phyloP scores from a whole-genome alignment of 495 filamentous ascomycete species.

The Daldinia grandis region DNA sequence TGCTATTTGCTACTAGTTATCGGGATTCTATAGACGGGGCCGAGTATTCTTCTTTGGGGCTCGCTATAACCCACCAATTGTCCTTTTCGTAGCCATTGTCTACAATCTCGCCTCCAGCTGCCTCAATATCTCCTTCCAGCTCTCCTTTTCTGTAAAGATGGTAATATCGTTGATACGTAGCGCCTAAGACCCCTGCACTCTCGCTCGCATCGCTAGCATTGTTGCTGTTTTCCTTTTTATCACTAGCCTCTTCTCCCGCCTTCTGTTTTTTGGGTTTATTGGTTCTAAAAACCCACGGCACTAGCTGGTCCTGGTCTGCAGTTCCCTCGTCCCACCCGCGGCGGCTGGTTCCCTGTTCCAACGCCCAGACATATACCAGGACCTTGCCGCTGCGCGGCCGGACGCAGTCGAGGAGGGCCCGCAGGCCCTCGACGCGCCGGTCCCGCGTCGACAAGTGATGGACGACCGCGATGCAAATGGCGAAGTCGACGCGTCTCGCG shows the following conservation, averaged over 20 bases:
- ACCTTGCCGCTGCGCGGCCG: slow-evolving; percentile 65
- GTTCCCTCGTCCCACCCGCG: slow-evolving; percentile 86
- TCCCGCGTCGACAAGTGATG: slow-evolving; percentile 90
- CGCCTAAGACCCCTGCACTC: slow-evolving; percentile 42
- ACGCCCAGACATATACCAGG: slow-evolving; percentile 94
- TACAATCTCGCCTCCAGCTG: slow-evolving; percentile 78
- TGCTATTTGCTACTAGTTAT: slow-evolving; percentile 36
- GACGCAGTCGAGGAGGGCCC: slow-evolving; percentile 74
- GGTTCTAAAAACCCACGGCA: slow-evolving; percentile 86
- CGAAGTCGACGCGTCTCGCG: slow-evolving; percentile 82
- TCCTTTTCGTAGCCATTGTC: slow-evolving; percentile 94
- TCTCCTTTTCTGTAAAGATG: slow-evolving; percentile 91
- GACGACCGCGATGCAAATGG: slow-evolving; percentile 91
- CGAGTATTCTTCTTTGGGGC: slow-evolving; percentile 19
- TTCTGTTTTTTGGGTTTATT: slow-evolving; percentile 47
- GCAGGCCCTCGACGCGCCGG: slow-evolving; percentile 77
- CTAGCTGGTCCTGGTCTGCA: slow-evolving; percentile 89
- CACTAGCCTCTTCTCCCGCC: slow-evolving; percentile 25
- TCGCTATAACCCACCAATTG: slow-evolving; percentile 87
- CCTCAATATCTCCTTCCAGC: slow-evolving; percentile 78
- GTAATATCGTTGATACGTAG: slow-evolving; percentile 88
- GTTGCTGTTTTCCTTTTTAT: slow-evolving; percentile 25
- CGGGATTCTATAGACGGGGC: slow-evolving; percentile 26
- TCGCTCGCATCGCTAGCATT: slow-evolving; percentile 14
- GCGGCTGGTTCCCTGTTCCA: slow-evolving; percentile 89